Percentiles rank a stretch among this genome's conserved stretches.
phyloP scores from a whole-genome alignment of 2,329 filamentous ascomycete species.

The Fusarium bulbicola region DNA sequence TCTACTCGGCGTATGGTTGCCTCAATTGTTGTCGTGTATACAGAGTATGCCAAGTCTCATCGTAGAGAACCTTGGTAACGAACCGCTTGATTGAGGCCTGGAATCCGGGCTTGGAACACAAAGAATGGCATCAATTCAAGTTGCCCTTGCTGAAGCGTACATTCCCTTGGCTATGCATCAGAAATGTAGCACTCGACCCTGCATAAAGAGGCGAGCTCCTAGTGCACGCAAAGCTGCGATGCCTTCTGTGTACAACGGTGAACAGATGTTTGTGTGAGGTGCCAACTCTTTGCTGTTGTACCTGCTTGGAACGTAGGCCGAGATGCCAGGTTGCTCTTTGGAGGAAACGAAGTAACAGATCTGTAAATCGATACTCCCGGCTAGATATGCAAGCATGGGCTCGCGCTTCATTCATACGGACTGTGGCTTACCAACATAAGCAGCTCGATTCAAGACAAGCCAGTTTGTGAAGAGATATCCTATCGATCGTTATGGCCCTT shows the following conservation, averaged over 20 bases:
- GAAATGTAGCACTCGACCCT: background rate
- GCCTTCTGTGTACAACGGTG: background rate
- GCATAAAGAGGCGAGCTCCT: constrained; percentile 9
- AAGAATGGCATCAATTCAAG: background rate
- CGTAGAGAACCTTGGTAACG: background rate
- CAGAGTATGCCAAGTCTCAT: background rate
- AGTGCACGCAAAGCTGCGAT: background rate
- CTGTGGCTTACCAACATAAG: background rate
- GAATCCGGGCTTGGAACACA: background rate
- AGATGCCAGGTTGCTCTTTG: background rate
- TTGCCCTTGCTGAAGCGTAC: background rate
- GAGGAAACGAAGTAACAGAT: background rate
- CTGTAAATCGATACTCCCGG: background rate
- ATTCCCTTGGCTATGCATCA: background rate
- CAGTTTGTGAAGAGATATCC: background rate
- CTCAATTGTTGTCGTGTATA: background rate
- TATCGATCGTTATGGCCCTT: background rate
- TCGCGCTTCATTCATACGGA: background rate
- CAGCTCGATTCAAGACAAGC: background rate
- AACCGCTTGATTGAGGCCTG: background rate
- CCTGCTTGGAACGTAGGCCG: background rate
- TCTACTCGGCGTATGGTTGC: background rate
- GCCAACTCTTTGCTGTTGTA: background rate
- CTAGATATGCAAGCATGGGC: background rate
- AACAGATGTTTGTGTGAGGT: constrained; percentile 1